Base-by-base conservation (phyloP, 1,284 basidiomycete species). In the Anthracocystis panici-leucophaei region DNA sequence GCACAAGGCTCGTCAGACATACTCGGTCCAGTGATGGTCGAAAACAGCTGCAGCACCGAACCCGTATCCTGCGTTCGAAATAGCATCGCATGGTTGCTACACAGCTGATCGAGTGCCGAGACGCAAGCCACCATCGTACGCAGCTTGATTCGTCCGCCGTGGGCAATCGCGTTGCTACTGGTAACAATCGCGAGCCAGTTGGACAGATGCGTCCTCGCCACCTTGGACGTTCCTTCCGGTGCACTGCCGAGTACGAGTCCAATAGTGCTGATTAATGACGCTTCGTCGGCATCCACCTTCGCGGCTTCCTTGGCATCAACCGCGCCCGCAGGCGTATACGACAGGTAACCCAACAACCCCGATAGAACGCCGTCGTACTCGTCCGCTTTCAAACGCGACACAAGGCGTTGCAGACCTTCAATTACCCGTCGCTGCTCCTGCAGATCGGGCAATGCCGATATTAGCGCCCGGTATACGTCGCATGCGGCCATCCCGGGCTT, bases 211-310 rank as follows among this genome's bases (percentile, higher is more conserved):
- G n/a, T 6, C 2, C 75, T 44, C 1, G 75, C 72, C 7, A 68
- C 31, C 21, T 62, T 67, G 10, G 77, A 71, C 0, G 77, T 75
- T n/a, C 69, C 72, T 16, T 70, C 59, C 0, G 77, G 77, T 3
- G 57, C 75, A 14, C 59, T 55, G 31, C 65, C 65, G n/a, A 81
- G 45, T 14, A 65, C 48, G 2, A 78, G 53, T 3, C 68, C 66
- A 5, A 74, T 20, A 5, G 65, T 68, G 21, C n/a, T 14, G 9
- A 79, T 57, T 5, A 76, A 45, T 0, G 73, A 53, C 0, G 64
- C 60, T 21, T 27, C 31, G 31, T 53, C 60, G 41, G 31, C 38
- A n/a, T 66, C 64, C 27, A 21, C 20, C 29, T 45, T 21, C 16
- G 41, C 49, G 14, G 59, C 53, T 33, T 59, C 38, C 11, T 29